phyloP scores from a whole-genome alignment of 169 alveolate genomes.

The Plasmodium malariae region DNA sequence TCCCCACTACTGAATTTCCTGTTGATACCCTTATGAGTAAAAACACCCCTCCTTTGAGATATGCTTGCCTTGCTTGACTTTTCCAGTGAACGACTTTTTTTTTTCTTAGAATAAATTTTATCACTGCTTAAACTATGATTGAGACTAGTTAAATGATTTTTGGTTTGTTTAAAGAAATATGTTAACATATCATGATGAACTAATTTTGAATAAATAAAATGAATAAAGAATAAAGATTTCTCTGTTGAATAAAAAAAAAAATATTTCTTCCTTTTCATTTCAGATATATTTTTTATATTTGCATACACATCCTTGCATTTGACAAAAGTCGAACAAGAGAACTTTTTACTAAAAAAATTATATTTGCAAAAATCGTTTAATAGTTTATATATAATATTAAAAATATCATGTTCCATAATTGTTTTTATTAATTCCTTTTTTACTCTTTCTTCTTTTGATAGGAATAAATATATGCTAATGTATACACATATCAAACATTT shows the following conservation, averaged over 20 bases:
- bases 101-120: no score
- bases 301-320: constrained; percentile 13
- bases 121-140: no score
- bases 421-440: constrained; percentile 12
- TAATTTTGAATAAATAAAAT: constrained; percentile 38
- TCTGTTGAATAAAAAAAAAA: constrained; percentile 36
- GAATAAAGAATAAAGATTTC: constrained; percentile 22
- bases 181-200: constrained; percentile 57
- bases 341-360: constrained; percentile 24
- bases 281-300: constrained; percentile 23
- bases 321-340: neutral
- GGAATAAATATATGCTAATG: constrained; percentile 33
- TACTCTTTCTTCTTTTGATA: constrained; percentile 11
- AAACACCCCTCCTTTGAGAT: no score
- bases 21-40: no score
- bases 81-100: no score
- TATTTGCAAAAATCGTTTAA: constrained; percentile 36
- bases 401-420: constrained; percentile 22
- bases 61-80: no score
- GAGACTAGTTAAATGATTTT: neutral
- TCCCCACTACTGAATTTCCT: no score
- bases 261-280: constrained; percentile 23
- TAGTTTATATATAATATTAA: constrained; percentile 28
- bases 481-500: constrained; percentile 57
- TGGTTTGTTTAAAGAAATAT: constrained; percentile 16